These are phyloP conservation scores for Boechera retrofracta DNA, from an alignment of 345 rosid species.

Conservation along the genomic window DNA sequence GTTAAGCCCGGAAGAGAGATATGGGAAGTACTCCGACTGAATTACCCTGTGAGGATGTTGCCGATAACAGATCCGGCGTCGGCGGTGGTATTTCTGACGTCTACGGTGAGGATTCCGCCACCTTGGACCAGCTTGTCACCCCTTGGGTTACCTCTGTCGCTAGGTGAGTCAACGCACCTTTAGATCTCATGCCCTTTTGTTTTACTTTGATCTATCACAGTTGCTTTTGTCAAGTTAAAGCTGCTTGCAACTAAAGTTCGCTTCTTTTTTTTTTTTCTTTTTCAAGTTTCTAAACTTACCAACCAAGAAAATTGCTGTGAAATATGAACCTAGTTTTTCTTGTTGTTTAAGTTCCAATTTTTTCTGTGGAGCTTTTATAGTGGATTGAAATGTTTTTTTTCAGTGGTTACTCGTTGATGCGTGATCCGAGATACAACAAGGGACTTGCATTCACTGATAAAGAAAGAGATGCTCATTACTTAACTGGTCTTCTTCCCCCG, in stretches of 20 bases:
- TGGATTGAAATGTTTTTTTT: conserved; percentile 15
- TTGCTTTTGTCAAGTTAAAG: neutral
- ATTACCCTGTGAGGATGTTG: conserved; percentile 48
- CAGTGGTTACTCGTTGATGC: conserved; percentile 88
- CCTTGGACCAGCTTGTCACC: conserved; percentile 85
- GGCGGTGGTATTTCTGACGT: conserved; percentile 72
- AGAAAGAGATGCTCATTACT: conserved; percentile 95
- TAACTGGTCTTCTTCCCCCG: conserved; percentile 97
- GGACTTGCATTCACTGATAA: conserved; percentile 84
- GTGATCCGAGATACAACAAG: conserved; percentile 94
- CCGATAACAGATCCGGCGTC: conserved; percentile 49
- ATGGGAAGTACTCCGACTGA: conserved; percentile 45
- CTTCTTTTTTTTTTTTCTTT: neutral
- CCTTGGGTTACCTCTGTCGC: conserved; percentile 93
- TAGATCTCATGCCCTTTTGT: neutral
- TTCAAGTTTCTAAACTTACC: neutral
- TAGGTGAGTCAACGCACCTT: conserved; percentile 56
- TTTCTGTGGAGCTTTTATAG: conserved; percentile 7
- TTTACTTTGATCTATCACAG: neutral
- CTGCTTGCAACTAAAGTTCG: neutral
- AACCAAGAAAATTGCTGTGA: neutral
- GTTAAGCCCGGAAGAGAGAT: neutral
- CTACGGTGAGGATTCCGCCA: conserved; percentile 82
- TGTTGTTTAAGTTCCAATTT: neutral
- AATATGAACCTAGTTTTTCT: conserved; percentile 10